These are phyloP conservation scores for Microsporum canis DNA, from an alignment of 2,329 filamentous ascomycete genomes.

Conservation along the genomic window DNA sequence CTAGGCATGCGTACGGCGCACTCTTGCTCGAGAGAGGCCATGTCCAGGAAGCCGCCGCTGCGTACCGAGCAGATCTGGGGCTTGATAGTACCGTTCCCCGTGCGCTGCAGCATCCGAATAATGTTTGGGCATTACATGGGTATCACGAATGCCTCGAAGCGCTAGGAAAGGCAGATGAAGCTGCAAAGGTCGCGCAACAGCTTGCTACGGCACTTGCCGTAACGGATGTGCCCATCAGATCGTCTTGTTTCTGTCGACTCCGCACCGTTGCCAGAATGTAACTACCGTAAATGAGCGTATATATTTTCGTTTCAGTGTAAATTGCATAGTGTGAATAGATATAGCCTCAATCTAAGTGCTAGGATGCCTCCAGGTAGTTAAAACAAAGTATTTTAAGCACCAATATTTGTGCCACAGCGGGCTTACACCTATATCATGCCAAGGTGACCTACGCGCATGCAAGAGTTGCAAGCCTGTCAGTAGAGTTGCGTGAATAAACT, in stretches of 20 bases:
- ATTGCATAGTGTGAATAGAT: neutral
- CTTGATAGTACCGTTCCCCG: conserved; percentile 50
- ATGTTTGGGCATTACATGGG: conserved; percentile 62
- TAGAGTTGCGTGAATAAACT: neutral
- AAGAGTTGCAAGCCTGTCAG: neutral
- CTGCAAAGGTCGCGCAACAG: conserved; percentile 34
- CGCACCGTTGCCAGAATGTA: conserved; percentile 2
- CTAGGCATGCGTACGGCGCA: conserved; percentile 58
- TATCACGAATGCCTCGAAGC: conserved; percentile 55
- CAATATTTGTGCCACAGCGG: too few relatives aligned
- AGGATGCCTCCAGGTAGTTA: too few relatives aligned
- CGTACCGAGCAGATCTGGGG: conserved; percentile 53
- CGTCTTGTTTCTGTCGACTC: conserved; percentile 45
- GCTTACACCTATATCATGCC: too few relatives aligned
- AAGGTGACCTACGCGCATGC: neutral
- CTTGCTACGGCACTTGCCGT: conserved; percentile 40
- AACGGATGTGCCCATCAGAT: conserved; percentile 46
- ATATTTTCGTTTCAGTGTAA: neutral
- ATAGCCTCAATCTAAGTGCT: neutral
- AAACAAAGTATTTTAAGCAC: too few relatives aligned
- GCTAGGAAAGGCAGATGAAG: conserved; percentile 39
- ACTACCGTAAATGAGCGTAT: neutral
- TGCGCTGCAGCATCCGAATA: conserved; percentile 54
- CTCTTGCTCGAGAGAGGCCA: conserved; percentile 55
- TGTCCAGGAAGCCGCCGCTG: conserved; percentile 44